Conservation (phyloP, 495 filamentous ascomycete genomes). For the Penicillium argentinense region DNA sequence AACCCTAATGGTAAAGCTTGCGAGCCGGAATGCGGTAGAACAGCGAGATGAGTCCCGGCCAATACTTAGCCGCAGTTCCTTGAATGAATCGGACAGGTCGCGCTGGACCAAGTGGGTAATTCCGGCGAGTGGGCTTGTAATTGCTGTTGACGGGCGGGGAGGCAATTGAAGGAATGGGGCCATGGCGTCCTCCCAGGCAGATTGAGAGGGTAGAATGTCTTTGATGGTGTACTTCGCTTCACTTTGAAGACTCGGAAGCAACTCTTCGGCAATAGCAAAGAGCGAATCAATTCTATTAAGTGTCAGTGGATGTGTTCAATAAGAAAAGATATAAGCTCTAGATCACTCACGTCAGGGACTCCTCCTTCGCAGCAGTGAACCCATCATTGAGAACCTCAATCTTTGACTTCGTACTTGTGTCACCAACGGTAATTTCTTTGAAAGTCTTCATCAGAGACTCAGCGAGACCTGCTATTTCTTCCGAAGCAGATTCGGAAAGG, state of each 20-base stretch:
- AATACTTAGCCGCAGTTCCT: constrained; percentile 28
- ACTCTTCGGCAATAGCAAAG: constrained; percentile 49
- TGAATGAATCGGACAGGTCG: constrained; percentile 26
- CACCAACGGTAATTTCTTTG: constrained; percentile 37
- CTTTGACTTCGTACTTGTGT: constrained; percentile 38
- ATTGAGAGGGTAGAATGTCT: constrained; percentile 48
- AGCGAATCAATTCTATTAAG: constrained; percentile 51
- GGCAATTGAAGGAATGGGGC: constrained; percentile 54
- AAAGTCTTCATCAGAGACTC: constrained; percentile 41
- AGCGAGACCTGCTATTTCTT: constrained; percentile 53
- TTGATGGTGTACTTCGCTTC: constrained; percentile 31
- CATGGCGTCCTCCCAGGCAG: constrained; percentile 56
- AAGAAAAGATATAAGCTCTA: not conserved
- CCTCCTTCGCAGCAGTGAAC: constrained; percentile 47
- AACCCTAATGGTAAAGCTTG: constrained; percentile 61
- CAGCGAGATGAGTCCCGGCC: constrained; percentile 64
- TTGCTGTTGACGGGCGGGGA: constrained; percentile 63
- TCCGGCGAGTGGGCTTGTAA: constrained; percentile 71
- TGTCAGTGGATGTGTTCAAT: constrained; percentile 14
- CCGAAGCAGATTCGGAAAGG: constrained; percentile 55
- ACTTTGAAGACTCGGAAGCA: constrained; percentile 42
- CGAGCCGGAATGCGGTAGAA: constrained; percentile 72
- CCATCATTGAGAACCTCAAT: constrained; percentile 53
- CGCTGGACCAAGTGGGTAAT: constrained; percentile 62
- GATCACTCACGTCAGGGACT: constrained; percentile 53